phyloP scores from a whole-genome alignment of 345 rosid genomes.

The Noccaea bulbosa region DNA sequence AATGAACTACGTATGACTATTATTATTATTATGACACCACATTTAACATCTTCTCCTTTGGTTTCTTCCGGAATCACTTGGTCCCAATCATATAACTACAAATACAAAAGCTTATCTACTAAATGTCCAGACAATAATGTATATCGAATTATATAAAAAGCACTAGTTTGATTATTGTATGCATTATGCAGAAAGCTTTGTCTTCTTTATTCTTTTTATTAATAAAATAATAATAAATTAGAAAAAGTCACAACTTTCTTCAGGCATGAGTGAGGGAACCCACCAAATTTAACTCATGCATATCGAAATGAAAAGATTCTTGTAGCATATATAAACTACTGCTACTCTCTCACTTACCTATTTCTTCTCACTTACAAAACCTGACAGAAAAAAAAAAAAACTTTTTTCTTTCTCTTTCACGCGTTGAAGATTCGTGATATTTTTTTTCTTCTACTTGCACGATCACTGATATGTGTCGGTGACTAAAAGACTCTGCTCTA shows the following conservation, averaged over 20 bases:
- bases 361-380: conserved; percentile 16
- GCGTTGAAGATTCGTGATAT: conserved; percentile 38
- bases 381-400: conserved; percentile 2
- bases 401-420: conserved; percentile 20
- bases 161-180: conserved; percentile 17
- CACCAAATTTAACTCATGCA: conserved; percentile 46
- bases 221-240: not conserved
- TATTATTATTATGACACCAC: conserved; percentile 20
- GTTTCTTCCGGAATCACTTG: conserved; percentile 37
- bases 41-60: conserved; percentile 40
- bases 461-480: conserved; percentile 45
- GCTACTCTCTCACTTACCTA: conserved; percentile 21
- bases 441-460: conserved; percentile 37
- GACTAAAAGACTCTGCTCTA: conserved; percentile 18
- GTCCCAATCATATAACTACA: conserved; percentile 34
- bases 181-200: conserved; percentile 27
- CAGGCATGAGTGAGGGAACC: conserved; percentile 30
- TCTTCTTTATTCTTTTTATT: not conserved
- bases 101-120: conserved; percentile 18
- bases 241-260: conserved; percentile 27
- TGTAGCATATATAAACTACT: conserved; percentile 23
- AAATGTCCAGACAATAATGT: conserved; percentile 31
- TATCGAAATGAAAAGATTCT: conserved; percentile 42
- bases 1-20: conserved; percentile 21
- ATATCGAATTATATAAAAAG: conserved; percentile 3